Conservation (phyloP, 2,329 filamentous ascomycete species). For the Venturia nashicola region DNA sequence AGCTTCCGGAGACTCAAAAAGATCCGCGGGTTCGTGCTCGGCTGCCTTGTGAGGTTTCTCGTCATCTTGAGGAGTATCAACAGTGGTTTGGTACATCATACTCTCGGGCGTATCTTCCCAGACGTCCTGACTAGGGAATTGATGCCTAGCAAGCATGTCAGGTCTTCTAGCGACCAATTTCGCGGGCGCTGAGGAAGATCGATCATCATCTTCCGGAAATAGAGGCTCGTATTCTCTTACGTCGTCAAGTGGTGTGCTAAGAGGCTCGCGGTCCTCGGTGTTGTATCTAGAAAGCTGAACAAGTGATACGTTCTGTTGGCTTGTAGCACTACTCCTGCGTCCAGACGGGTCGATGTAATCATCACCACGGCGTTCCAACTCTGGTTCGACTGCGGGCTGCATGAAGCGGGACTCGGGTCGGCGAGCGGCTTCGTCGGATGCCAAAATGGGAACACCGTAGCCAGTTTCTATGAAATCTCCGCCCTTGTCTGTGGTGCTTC, state of each 20-base stretch:
- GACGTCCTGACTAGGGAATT: slow-evolving; percentile 89
- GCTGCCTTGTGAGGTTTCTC: slow-evolving; percentile 34
- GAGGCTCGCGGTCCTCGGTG: slow-evolving; percentile 43
- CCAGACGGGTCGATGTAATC: slow-evolving; percentile 19
- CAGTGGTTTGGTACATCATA: slow-evolving; percentile 62
- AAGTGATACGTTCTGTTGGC: slow-evolving; percentile 5
- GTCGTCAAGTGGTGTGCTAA: slow-evolving; percentile 65
- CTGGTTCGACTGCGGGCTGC: slow-evolving; percentile 72
- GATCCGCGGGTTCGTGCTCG: slow-evolving; percentile 18
- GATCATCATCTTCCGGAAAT: slow-evolving; percentile 64
- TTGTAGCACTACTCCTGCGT: neutral
- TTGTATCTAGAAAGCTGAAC: slow-evolving; percentile 30
- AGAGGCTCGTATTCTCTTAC: slow-evolving; percentile 92
- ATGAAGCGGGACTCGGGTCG: slow-evolving; percentile 55
- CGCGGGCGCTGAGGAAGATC: neutral
- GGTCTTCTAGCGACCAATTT: slow-evolving; percentile 32
- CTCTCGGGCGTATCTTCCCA: slow-evolving; percentile 95
- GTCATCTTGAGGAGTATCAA: slow-evolving; percentile 63
- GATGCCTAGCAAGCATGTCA: slow-evolving; percentile 34
- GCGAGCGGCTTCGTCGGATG: slow-evolving; percentile 75
- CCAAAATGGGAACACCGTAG: slow-evolving; percentile 60
- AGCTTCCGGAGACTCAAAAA: slow-evolving; percentile 34
- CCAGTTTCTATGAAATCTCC: slow-evolving; percentile 46
- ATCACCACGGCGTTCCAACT: slow-evolving; percentile 42
- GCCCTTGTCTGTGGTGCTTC: slow-evolving; percentile 33